phyloP scores from a whole-genome alignment of 163 green algal species.

The Chlamydomonas reinhardtii region DNA sequence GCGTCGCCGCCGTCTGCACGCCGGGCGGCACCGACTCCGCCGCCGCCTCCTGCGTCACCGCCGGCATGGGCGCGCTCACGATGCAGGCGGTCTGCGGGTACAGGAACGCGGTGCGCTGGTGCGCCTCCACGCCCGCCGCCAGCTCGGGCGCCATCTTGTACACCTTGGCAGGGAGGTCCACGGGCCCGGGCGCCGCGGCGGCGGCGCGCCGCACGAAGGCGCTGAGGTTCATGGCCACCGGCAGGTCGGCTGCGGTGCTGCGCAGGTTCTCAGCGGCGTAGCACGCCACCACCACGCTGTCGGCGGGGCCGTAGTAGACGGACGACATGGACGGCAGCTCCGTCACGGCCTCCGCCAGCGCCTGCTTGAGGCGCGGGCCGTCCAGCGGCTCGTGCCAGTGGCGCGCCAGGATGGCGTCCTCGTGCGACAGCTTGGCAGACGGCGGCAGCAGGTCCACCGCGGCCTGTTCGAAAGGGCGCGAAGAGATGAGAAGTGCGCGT shows the following conservation, averaged over 20 bases:
- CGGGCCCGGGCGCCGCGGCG: constrained; percentile 17
- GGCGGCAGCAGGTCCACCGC: constrained; percentile 58
- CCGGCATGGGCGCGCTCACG: constrained; percentile 13
- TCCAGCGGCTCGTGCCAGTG: constrained; percentile 59
- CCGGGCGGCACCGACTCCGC: constrained; percentile 25
- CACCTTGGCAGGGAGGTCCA: constrained; percentile 44
- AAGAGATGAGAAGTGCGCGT: neutral
- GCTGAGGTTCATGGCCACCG: constrained; percentile 56
- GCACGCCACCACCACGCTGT: constrained; percentile 53
- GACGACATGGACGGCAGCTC: constrained; percentile 48
- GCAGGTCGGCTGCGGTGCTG: constrained; percentile 41
- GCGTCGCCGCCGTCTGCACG: constrained; percentile 30
- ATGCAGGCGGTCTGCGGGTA: constrained; percentile 50
- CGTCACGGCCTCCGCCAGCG: constrained; percentile 49
- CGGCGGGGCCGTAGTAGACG: constrained; percentile 40
- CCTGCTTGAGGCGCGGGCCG: constrained; percentile 58
- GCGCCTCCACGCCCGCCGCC: neutral
- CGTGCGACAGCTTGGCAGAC: constrained; percentile 58
- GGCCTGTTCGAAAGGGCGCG: too few species aligned
- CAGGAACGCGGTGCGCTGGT: constrained; percentile 37
- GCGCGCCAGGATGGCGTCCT: constrained; percentile 48
- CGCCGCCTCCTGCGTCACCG: constrained; percentile 1
- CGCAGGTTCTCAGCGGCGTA: constrained; percentile 54
- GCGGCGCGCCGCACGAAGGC: constrained; percentile 15
- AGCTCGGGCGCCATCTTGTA: constrained; percentile 48